A percentile compares a stretch with the other conserved stretches of the same genome.
Conservation (phyloP, 257 asterid genomes). For the Datura wrightii region DNA sequence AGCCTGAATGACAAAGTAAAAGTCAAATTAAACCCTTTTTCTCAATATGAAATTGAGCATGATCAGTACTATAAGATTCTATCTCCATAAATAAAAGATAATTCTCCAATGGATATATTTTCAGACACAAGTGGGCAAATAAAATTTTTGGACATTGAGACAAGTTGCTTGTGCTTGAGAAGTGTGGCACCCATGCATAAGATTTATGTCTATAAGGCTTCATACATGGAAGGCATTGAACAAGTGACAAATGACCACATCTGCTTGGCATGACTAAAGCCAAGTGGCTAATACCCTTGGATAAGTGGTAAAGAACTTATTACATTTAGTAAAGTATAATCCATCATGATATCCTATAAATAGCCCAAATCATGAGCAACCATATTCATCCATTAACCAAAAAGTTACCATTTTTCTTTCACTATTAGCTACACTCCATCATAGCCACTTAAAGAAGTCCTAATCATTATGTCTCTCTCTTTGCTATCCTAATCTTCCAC, state of each 20-base stretch:
- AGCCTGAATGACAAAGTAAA: conserved; percentile 64
- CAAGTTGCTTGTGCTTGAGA: neutral
- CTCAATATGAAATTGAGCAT: neutral
- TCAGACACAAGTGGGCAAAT: neutral
- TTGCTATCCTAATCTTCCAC: too few species aligned
- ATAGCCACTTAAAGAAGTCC: too few species aligned
- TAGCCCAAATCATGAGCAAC: too few species aligned
- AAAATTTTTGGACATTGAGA: neutral
- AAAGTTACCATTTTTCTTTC: too few species aligned
- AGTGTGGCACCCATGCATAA: neutral
- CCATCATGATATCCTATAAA: neutral
- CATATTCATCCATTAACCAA: too few species aligned
- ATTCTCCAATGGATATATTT: neutral
- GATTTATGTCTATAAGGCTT: neutral
- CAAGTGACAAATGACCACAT: neutral
- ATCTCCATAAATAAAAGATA: neutral
- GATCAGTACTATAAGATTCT: neutral
- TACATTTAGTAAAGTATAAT: neutral
- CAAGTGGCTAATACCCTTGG: neutral
- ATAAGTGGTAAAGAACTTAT: neutral
- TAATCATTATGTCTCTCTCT: too few species aligned
- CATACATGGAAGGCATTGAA: neutral
- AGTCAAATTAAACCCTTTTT: conserved; percentile 32
- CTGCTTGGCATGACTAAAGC: neutral
- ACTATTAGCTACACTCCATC: too few species aligned